Base-by-base conservation (phyloP, 2,329 filamentous ascomycete species). In the Colletotrichum australisinense region DNA sequence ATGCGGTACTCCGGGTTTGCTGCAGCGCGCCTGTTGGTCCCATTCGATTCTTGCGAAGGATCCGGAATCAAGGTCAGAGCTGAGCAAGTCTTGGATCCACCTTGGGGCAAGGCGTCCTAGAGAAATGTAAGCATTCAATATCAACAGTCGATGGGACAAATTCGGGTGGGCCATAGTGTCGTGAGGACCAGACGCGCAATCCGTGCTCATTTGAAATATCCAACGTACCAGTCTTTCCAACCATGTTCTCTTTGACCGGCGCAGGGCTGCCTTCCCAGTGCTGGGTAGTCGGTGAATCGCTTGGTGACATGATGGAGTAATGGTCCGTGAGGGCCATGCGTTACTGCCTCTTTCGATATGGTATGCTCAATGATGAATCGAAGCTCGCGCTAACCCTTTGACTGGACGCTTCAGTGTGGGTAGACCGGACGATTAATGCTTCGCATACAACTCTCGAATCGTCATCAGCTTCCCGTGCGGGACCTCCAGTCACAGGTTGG, bases 31-130 rank as follows among this genome's bases (percentile, higher is more conserved):
- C 77, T n/a, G 81, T 76, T 66, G 84, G 82, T 66, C 84, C 76
- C 71, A 73, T 32, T 64, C 53, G 12, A 73, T 70, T 19, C 62
- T 84, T 78, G 75, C 81, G 83, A 26, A 77, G 76, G 35, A 67
- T 19, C 42, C 74, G 35, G 46, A 80, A 79, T 63, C 84, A 81
- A 73, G 30, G 62, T 80, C 78, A 58, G 84, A 85, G 69, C 84
- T 78, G 38, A 81, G 75, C 9, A 85, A 76, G 65, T 85, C 83
- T 74, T 84, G 80, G 49, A 85, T 78, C 84, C 84, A 85, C 76
- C 84, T 81, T 57, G 82, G 82, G 6, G 84, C 83, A 63, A 84
- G 81, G 26, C 76, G 75, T 28, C 76, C 76, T 76, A 72, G 66
- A 49, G 8, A 4, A n/a, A 49, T 5, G 42, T 49, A 19, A 49